phyloP scores from a whole-genome alignment of 169 alveolate genomes.

The Plasmodium ovale region DNA sequence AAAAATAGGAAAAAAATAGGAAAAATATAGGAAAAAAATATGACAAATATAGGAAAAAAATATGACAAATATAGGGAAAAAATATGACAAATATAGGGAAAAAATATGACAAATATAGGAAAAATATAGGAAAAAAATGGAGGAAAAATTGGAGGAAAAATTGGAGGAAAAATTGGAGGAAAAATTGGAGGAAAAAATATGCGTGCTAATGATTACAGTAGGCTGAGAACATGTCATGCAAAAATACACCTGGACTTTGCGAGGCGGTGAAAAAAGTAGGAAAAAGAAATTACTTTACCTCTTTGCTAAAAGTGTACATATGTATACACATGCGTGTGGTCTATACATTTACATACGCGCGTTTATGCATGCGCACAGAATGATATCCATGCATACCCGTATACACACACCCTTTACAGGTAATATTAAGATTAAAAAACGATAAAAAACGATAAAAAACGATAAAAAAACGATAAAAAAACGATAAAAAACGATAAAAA shows the following conservation, averaged over 20 bases:
- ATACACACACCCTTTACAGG: slow-evolving; percentile 18
- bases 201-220: background rate
- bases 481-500: too few species aligned
- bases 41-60: too few species aligned
- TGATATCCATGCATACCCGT: background rate
- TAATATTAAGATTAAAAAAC: slow-evolving; percentile 27
- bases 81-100: too few species aligned
- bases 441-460: too few species aligned
- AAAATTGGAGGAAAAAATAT: background rate
- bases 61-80: too few species aligned
- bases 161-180: too few species aligned
- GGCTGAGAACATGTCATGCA: background rate
- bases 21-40: too few species aligned
- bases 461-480: too few species aligned
- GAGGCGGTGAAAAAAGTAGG: background rate
- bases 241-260: background rate
- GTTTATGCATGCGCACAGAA: background rate
- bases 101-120: too few species aligned
- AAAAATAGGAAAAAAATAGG: too few species aligned
- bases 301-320: background rate
- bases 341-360: background rate
- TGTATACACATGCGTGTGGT: background rate
- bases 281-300: slow-evolving; percentile 4
- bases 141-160: too few species aligned
- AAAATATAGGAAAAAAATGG: too few species aligned